phyloP scores from a whole-genome alignment of 768 basidiomycete genomes.

The Artomyces pyxidatus region DNA sequence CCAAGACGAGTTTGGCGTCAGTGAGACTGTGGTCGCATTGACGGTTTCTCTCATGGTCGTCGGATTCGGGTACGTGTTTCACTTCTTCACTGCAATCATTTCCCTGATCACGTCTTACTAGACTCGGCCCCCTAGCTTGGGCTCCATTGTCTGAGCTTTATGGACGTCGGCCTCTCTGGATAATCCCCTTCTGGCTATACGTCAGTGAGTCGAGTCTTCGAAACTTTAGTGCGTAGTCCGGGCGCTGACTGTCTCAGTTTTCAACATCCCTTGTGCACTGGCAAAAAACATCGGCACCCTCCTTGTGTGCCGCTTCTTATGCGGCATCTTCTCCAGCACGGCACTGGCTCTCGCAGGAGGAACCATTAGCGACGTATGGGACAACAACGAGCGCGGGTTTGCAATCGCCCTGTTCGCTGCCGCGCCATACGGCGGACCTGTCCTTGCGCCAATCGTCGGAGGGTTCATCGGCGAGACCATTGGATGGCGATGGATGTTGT shows the following conservation, averaged over 20 bases:
- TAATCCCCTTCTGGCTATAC: slow-evolving; percentile 32
- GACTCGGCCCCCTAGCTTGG: slow-evolving; percentile 19
- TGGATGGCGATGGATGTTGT: slow-evolving; percentile 25
- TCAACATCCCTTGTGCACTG: slow-evolving; percentile 32
- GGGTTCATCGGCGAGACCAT: slow-evolving; percentile 34
- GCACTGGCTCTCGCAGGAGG: slow-evolving; percentile 30
- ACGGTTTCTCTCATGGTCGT: slow-evolving; percentile 30
- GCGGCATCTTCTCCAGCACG: slow-evolving; percentile 25
- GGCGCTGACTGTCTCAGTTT: not conserved
- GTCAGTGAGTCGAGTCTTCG: slow-evolving; percentile 23
- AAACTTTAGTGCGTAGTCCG: not conserved
- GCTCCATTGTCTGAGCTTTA: slow-evolving; percentile 30
- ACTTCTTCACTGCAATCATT: slow-evolving; percentile 22
- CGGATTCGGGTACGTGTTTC: slow-evolving; percentile 26
- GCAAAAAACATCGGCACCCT: slow-evolving; percentile 31
- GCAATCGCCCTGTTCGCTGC: slow-evolving; percentile 34
- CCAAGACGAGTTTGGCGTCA: slow-evolving; percentile 23
- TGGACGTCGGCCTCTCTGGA: slow-evolving; percentile 30
- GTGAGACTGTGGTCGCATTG: slow-evolving; percentile 25
- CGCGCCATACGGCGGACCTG: slow-evolving; percentile 34
- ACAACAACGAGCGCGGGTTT: slow-evolving; percentile 29
- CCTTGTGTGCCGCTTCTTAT: slow-evolving; percentile 20
- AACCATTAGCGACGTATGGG: slow-evolving; percentile 28
- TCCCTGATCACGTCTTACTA: not conserved
- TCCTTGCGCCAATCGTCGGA: slow-evolving; percentile 46